phyloP scores from a whole-genome alignment of 805 yeast genomes.

The Nematodospora valgi region DNA sequence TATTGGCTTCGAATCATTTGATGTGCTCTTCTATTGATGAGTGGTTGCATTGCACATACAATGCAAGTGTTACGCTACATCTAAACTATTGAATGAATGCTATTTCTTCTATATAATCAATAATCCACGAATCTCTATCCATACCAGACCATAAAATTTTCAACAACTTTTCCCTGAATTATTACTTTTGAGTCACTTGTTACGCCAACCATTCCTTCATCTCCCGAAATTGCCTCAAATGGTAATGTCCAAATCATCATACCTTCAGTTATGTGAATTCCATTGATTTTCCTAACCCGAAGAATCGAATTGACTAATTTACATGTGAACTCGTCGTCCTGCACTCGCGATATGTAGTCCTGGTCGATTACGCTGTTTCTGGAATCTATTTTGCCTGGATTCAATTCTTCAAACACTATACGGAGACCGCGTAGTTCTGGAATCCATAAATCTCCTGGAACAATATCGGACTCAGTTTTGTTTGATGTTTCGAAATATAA shows the following conservation, averaged over 20 bases:
- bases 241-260: conserved; percentile 29
- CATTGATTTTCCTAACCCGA: conserved; percentile 32
- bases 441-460: conserved; percentile 34
- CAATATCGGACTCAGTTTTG: too few relatives aligned
- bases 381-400: conserved; percentile 37
- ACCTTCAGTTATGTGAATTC: conserved; percentile 21
- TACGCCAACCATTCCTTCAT: conserved; percentile 14
- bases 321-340: neutral
- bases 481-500: conserved; percentile 16
- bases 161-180: conserved; percentile 26
- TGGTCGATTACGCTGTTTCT: conserved; percentile 29
- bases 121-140: too few relatives aligned
- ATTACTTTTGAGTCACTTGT: conserved; percentile 21
- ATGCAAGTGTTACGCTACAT: too few relatives aligned
- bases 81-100: too few relatives aligned
- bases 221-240: conserved; percentile 13
- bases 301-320: conserved; percentile 15
- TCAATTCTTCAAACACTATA: conserved; percentile 44
- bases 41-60: too few relatives aligned
- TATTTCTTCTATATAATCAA: too few relatives aligned
- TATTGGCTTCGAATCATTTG: too few relatives aligned
- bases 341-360: conserved; percentile 17
- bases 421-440: conserved; percentile 41
- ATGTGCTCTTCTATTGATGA: too few relatives aligned
- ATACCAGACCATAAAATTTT: conserved; percentile 28